Conservation (phyloP, 768 basidiomycete genomes). For the Tylopilus rubrobrunneus region DNA sequence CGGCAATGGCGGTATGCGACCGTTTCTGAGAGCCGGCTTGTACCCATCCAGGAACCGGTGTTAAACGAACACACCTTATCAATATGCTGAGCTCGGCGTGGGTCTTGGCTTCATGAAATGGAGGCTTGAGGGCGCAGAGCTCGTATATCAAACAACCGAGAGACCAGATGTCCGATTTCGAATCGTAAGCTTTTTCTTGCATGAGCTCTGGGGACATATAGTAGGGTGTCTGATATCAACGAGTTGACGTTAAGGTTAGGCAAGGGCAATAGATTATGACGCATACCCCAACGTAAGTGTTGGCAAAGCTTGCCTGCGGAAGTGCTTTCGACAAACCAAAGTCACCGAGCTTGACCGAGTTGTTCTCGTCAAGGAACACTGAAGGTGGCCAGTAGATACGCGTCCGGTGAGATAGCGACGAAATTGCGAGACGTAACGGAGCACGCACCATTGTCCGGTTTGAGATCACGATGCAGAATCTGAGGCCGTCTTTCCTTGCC, state of each 20-base stretch:
- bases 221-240: conserved; percentile 89
- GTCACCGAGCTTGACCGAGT: conserved; percentile 93
- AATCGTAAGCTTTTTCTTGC: conserved; percentile 96
- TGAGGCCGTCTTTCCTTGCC: conserved; percentile 59
- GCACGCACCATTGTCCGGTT: conserved; percentile 89
- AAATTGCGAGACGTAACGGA: background rate
- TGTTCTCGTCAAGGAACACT: conserved; percentile 88
- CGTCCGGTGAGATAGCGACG: background rate
- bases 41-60: background rate
- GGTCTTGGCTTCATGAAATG: conserved; percentile 91
- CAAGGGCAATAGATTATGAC: background rate
- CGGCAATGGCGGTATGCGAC: conserved; percentile 88
- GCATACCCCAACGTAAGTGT: conserved; percentile 94
- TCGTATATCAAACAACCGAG: conserved; percentile 96
- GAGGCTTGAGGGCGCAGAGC: conserved; percentile 89
- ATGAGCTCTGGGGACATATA: conserved; percentile 99
- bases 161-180: conserved; percentile 98
- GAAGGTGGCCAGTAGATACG: background rate
- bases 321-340: conserved; percentile 96
- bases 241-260: background rate
- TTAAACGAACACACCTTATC: conserved; percentile 55
- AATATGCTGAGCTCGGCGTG: conserved; percentile 80
- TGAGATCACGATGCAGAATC: conserved; percentile 91
- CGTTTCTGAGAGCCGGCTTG: conserved; percentile 47
- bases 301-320: conserved; percentile 82